Evolutionary conservation across 345 rosid genomes (phyloP).

Genomic region (Eucalyptus regnans): DNA sequence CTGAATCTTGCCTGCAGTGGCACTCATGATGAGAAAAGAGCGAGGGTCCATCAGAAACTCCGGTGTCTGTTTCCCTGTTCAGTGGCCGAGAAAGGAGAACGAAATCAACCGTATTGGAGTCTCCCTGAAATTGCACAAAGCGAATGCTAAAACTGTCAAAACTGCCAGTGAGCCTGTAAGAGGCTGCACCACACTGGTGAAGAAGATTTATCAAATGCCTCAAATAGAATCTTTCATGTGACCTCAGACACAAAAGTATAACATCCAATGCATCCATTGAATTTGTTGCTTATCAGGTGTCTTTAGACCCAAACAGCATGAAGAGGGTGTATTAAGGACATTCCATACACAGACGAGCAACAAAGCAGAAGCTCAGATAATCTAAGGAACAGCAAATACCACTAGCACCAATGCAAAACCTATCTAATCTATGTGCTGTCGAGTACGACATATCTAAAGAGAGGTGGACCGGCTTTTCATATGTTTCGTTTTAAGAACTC

Average conservation of each 20-base stretch:
- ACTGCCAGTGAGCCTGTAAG: not conserved
- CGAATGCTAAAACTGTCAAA: not conserved
- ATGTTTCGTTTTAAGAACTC: not conserved
- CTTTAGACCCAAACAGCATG: not conserved
- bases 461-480: not conserved
- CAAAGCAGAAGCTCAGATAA: not conserved
- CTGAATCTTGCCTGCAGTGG: conserved; percentile 53
- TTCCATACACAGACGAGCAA: not conserved
- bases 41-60: conserved; percentile 20
- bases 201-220: not conserved
- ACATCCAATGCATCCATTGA: not conserved
- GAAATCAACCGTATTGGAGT: conserved; percentile 49
- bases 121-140: conserved; percentile 31
- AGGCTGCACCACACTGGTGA: not conserved
- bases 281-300: not conserved
- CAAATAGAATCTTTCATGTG: no score
- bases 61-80: conserved; percentile 18
- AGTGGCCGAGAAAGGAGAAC: conserved; percentile 44
- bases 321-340: not conserved
- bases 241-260: not conserved
- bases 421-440: not conserved
- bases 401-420: not conserved
- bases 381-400: not conserved
- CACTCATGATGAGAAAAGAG: conserved; percentile 76
- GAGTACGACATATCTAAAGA: not conserved